Base-by-base conservation (phyloP, 2,329 filamentous ascomycete species). In the Talaromyces sp. region DNA sequence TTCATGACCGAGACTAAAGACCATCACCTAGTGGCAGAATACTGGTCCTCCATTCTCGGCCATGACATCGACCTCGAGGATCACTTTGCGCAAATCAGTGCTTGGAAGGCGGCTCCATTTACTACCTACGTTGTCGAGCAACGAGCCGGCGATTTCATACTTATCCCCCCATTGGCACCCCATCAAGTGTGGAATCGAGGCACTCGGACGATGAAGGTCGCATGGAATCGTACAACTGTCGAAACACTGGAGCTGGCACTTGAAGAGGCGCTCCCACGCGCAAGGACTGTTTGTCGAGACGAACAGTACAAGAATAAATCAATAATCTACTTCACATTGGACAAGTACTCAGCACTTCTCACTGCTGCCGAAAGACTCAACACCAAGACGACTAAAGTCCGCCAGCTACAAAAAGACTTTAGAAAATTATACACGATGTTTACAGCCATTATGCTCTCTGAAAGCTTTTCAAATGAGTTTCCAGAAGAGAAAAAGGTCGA, bases 291-390 rank as follows among this genome's bases (percentile, higher is more conserved):
- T 2, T 98, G 95, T 74, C 90, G 95, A 43, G 95, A 99, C 70
- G 95, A 99, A 76, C 94, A 98, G 76, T 99, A 99, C 82, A 98
- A 98, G 77, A 97, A 96, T 80, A 98, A 98, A 76, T 92, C 93
- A 5, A 97, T 98, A 65, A 84, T 97, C 53, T 97, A 93, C 76
- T 97, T 89, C 74, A 92, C 93, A 0, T 83, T 98, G 3, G 81
- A 89, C 11, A 95, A 93, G 72, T 98, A 98, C 75, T 85, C 84
- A 1, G 76, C 76, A 5, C 76, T 86, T 31, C 79, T 90, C 68
- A 80, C 82, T n/a, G 82, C 87, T 59, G 84, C 91, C 17, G 80
- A 84, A 63, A 80, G 84, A 27, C 81, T 86, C 58, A 62, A 77
- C 31, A 63, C 68, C 71, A 79, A 71, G 66, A 80, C 76, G 64